Base-by-base conservation (phyloP, 305 asterid species). In the Salvia sclarea region DNA sequence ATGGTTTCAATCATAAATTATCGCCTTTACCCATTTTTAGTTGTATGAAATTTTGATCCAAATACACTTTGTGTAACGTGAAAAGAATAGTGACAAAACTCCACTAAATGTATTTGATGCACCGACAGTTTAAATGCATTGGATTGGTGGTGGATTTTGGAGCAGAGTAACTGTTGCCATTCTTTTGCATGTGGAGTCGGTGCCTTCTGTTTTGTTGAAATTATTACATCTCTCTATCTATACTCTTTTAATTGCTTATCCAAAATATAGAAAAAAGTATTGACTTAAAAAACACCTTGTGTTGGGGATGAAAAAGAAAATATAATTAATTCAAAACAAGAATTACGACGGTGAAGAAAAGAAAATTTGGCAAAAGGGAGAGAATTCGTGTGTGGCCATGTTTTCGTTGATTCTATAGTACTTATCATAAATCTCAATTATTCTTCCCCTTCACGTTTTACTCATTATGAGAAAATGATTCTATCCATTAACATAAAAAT, bases 1-100 rank as follows among this genome's bases (percentile, higher is more conserved):
- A 80, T 95, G 98, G 99, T 95, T 91, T 68, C 94, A 91, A 72
- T 75, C 85, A 44, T 81, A 78, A 78, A 79, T 25, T 45, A 0
- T 28, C 5, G 2, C 56, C 37, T 0, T 37, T 53, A 44, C 70
- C 37, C 8, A 37, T 16, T 43, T 49, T 38, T 30, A 40, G n/a
- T 21, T 69, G 43, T 8, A 48, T 47, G n/a, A 53, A 53, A 66
- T 76, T 76, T 65, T 70, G 76, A 59, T 8, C 22, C 20, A 30
- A 55, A 7, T 57, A 6, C 37, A 3, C 14, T 50, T 58, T 59
- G 52, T 38, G 75, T 60, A 45, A 53, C 48, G 17, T 37, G 21
- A 16, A 28, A 49, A 10, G 5, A n/a, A 1, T 17, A 24, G n/a
- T 0, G 10, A 9, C 43, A 9, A 35, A 37, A 37, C 43, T 37